phyloP scores from a whole-genome alignment of 139 green algal species.

The Nannochloris sp. region DNA sequence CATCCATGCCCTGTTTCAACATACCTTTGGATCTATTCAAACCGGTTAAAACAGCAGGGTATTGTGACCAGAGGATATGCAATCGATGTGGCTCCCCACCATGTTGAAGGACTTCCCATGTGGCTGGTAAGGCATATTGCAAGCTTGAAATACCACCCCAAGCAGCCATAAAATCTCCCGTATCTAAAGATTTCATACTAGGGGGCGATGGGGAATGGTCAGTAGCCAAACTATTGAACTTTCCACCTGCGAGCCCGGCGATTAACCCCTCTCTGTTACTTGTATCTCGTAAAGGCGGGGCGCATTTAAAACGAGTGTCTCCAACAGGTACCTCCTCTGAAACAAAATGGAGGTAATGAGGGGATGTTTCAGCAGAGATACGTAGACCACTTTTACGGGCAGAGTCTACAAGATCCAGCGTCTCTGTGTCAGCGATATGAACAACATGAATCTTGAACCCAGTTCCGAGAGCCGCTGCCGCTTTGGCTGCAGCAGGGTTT shows the following conservation, averaged over 20 bases:
- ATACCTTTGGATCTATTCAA: constrained; percentile 56
- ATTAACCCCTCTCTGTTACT: constrained; percentile 58
- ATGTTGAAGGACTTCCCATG: constrained; percentile 67
- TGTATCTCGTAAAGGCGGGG: constrained; percentile 57
- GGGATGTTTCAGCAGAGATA: constrained; percentile 81
- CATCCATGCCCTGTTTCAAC: constrained; percentile 63
- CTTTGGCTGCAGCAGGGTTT: too few species aligned
- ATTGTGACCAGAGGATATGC: constrained; percentile 11
- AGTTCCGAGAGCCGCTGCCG: constrained; percentile 25
- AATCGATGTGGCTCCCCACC: constrained; percentile 2
- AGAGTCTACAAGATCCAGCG: constrained; percentile 17
- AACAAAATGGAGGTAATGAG: constrained; percentile 90
- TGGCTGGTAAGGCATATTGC: constrained; percentile 82
- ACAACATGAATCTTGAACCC: constrained; percentile 21
- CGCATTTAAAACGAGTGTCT: constrained; percentile 82
- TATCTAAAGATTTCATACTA: constrained; percentile 66
- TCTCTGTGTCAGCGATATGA: constrained; percentile 14
- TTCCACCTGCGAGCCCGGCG: constrained; percentile 39
- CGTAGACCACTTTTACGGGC: constrained; percentile 49
- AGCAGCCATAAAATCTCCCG: constrained; percentile 79
- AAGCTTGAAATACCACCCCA: constrained; percentile 92
- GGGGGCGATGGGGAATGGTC: constrained; percentile 87
- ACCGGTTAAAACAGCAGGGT: constrained; percentile 57
- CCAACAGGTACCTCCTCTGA: constrained; percentile 61
- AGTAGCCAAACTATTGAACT: constrained; percentile 61